Conservation (phyloP, 495 filamentous ascomycete species). For the Daldinia decipiens region DNA sequence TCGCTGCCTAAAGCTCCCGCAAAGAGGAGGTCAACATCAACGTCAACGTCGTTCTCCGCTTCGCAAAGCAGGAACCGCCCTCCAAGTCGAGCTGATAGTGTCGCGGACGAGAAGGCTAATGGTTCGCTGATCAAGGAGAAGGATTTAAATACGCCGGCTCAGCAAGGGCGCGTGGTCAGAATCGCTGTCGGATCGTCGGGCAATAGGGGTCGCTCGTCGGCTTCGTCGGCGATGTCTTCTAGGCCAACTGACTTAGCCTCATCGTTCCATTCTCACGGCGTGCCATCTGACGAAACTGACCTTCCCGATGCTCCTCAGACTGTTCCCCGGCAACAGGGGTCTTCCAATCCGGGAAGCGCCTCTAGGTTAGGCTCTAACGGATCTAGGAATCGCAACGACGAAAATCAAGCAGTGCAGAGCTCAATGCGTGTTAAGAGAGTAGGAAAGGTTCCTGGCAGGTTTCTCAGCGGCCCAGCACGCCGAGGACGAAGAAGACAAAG, state of each 20-base stretch:
- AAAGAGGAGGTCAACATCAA: slow-evolving; percentile 49
- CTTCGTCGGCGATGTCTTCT: slow-evolving; percentile 55
- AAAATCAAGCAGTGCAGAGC: slow-evolving; percentile 70
- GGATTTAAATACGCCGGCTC: slow-evolving; percentile 75
- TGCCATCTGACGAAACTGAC: slow-evolving; percentile 51
- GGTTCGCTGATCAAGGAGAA: slow-evolving; percentile 46
- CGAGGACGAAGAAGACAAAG: slow-evolving; percentile 77
- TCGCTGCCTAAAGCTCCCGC: slow-evolving; percentile 44
- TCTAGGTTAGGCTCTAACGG: slow-evolving; percentile 60
- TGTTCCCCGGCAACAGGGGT: slow-evolving; percentile 48
- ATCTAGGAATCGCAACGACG: slow-evolving; percentile 62
- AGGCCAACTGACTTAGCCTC: slow-evolving; percentile 48
- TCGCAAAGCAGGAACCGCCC: slow-evolving; percentile 50
- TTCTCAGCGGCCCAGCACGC: slow-evolving; percentile 78
- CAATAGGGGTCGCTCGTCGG: slow-evolving; percentile 49
- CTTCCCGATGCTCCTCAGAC: slow-evolving; percentile 55
- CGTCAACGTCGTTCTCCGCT: slow-evolving; percentile 29
- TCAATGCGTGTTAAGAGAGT: slow-evolving; percentile 79
- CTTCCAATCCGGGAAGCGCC: slow-evolving; percentile 55
- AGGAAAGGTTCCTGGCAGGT: slow-evolving; percentile 74
- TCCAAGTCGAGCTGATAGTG: slow-evolving; percentile 49
- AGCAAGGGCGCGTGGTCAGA: slow-evolving; percentile 70
- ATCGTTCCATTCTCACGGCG: slow-evolving; percentile 36
- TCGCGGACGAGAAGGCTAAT: slow-evolving; percentile 46
- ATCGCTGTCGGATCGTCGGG: slow-evolving; percentile 62